Percentiles rank a stretch among this genome's conserved stretches.
Conservation (phyloP, 139 green algal species). For the Chlorella sorokiniana region DNA sequence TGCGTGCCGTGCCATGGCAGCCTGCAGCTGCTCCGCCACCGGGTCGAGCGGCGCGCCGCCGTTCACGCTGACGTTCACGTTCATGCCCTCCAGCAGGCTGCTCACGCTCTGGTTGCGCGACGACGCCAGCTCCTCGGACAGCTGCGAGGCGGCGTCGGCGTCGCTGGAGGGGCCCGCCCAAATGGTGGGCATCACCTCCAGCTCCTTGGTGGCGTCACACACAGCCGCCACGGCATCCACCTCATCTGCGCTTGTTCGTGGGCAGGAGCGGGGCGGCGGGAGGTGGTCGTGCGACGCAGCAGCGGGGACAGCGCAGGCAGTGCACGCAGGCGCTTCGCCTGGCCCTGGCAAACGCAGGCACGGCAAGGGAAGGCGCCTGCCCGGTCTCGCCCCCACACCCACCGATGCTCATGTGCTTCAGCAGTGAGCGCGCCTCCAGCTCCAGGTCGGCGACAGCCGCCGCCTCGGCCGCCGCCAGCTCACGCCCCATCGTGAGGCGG, state of each 20-base stretch:
- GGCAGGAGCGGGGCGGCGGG: neutral
- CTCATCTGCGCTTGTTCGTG: neutral
- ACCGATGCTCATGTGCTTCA: slow-evolving; percentile 42
- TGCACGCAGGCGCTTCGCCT: no score
- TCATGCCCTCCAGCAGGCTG: neutral
- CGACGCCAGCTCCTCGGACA: neutral
- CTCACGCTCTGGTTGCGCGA: neutral
- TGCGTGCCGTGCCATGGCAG: neutral
- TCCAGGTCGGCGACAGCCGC: slow-evolving; percentile 7
- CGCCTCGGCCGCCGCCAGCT: slow-evolving; percentile 13
- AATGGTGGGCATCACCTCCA: slow-evolving; percentile 29
- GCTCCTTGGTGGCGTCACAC: neutral
- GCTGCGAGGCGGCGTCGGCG: neutral
- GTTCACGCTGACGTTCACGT: neutral
- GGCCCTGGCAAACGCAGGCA: no score
- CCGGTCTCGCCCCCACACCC: neutral
- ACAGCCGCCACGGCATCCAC: slow-evolving; percentile 18
- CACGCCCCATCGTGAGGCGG: neutral
- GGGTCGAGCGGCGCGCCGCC: neutral
- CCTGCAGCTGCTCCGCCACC: neutral
- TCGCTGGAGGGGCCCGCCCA: neutral
- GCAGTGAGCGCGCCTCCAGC: slow-evolving; percentile 12
- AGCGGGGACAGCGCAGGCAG: neutral
- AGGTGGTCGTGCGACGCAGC: neutral
- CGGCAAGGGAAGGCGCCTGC: neutral